phyloP scores from a whole-genome alignment of 371 early-diverging fungal genomes.

The Apophysomyces trapeziformis region DNA sequence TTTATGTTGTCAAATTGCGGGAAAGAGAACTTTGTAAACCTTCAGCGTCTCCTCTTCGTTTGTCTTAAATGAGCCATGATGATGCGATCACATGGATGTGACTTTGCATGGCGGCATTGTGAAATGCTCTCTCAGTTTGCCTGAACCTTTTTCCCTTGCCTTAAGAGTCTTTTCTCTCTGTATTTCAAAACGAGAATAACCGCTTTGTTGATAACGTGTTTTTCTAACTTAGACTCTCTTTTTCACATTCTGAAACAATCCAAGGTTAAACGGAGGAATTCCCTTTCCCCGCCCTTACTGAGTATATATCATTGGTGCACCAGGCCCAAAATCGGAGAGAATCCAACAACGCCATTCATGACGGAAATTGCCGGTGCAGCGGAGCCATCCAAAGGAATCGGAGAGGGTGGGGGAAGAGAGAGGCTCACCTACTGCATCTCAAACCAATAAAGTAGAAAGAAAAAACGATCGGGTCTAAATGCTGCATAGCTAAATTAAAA shows the following conservation, averaged over 20 bases:
- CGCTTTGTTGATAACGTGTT: neutral
- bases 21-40: neutral
- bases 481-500: too few relatives aligned
- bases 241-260: neutral
- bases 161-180: neutral
- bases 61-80: neutral
- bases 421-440: conserved; percentile 23
- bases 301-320: conserved; percentile 2
- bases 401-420: conserved; percentile 28
- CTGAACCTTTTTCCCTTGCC: neutral
- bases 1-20: neutral
- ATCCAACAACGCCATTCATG: conserved; percentile 1
- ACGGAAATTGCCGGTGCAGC: conserved; percentile 7
- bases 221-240: neutral
- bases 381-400: neutral
- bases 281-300: neutral
- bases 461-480: neutral
- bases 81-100: conserved; percentile 9
- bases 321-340: neutral
- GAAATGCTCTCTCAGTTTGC: conserved; percentile 11
- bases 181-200: neutral
- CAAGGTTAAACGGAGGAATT: neutral
- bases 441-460: conserved; percentile 14
- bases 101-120: neutral
- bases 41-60: neutral